These are phyloP conservation scores for Kodamaea alishanica DNA, from an alignment of 1,139 yeast genomes.

Conservation along the genomic window DNA sequence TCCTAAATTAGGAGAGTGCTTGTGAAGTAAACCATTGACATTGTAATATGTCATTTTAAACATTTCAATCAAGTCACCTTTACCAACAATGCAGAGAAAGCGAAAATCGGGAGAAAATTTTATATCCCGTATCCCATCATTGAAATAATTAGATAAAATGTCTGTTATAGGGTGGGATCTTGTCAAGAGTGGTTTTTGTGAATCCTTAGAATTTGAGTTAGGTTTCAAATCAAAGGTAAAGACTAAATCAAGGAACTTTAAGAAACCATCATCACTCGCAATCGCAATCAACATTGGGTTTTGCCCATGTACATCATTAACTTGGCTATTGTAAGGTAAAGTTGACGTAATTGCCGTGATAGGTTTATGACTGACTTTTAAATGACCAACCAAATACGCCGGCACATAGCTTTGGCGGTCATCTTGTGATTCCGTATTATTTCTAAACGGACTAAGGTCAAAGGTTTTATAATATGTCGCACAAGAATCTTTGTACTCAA, in stretches of 20 bases:
- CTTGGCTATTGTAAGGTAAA: slow-evolving; percentile 17
- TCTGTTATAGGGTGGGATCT: slow-evolving; percentile 44
- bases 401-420: slow-evolving; percentile 8
- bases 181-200: slow-evolving; percentile 7
- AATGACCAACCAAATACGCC: slow-evolving; percentile 45
- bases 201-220: slow-evolving; percentile 7
- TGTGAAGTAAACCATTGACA: slow-evolving; percentile 30
- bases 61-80: slow-evolving; percentile 56
- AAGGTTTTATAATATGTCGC: slow-evolving; percentile 39
- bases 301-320: slow-evolving; percentile 5
- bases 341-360: slow-evolving; percentile 40
- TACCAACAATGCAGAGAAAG: slow-evolving; percentile 55
- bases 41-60: slow-evolving; percentile 45
- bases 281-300: slow-evolving; percentile 52
- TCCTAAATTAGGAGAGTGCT: slow-evolving; percentile 12
- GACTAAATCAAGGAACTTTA: slow-evolving; percentile 52
- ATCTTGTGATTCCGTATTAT: background rate
- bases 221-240: slow-evolving; percentile 14
- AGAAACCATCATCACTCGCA: slow-evolving; percentile 65
- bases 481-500: slow-evolving; percentile 32
- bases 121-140: slow-evolving; percentile 56
- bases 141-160: slow-evolving; percentile 60
- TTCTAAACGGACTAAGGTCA: slow-evolving; percentile 31
- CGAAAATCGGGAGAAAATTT: slow-evolving; percentile 64
- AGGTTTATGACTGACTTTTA: slow-evolving; percentile 57